Conservation (phyloP, 768 basidiomycete species). For the Calocera cornea region DNA sequence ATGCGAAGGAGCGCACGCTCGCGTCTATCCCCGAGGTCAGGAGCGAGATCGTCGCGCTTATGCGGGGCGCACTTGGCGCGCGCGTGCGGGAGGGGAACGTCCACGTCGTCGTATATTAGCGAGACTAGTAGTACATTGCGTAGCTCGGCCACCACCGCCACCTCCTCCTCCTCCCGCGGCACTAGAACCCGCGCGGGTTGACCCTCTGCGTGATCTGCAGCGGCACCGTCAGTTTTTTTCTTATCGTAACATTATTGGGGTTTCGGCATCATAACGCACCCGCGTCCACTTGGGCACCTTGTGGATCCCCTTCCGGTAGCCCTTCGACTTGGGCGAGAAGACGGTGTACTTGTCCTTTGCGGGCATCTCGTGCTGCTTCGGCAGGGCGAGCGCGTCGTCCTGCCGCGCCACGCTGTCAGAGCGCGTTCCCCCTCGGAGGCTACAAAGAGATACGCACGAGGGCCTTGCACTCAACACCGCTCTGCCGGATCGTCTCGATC, state of each 20-base stretch:
- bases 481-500: slow-evolving; percentile 71
- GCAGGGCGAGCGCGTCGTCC: slow-evolving; percentile 64
- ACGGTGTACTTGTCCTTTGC: slow-evolving; percentile 91
- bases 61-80: slow-evolving; percentile 6
- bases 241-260: not conserved
- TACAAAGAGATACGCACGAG: too few species aligned
- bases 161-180: too few species aligned
- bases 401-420: too few species aligned
- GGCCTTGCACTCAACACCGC: slow-evolving; percentile 63
- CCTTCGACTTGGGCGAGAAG: slow-evolving; percentile 51
- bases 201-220: slow-evolving; percentile 68
- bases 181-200: slow-evolving; percentile 84
- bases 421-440: too few species aligned
- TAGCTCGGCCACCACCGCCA: too few species aligned
- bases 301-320: slow-evolving; percentile 90
- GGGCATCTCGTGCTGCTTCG: slow-evolving; percentile 87
- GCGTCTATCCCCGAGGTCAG: slow-evolving; percentile 71
- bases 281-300: slow-evolving; percentile 96
- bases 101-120: slow-evolving; percentile 63
- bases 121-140: not conserved
- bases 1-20: slow-evolving; percentile 60
- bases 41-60: not conserved
- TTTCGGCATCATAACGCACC: slow-evolving; percentile 34
- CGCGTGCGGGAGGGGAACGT: slow-evolving; percentile 49
- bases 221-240: not conserved